Percentiles rank a stretch among this genome's conserved stretches.
Evolutionary conservation across 129 eudicot genomes (phyloP).

Genomic region (Solidago caesia): DNA sequence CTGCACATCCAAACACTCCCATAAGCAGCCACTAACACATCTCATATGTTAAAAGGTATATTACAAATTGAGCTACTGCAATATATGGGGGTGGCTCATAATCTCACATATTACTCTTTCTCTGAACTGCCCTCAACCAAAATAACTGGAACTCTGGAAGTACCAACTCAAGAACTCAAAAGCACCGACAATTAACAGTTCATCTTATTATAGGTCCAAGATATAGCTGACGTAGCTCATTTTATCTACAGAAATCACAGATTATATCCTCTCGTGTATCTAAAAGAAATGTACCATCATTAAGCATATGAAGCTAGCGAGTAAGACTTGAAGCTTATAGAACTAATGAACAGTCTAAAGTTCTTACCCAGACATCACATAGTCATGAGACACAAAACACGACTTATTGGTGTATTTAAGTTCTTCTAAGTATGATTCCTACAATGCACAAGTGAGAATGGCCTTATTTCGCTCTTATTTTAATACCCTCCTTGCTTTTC

Average conservation of each 20-base stretch:
- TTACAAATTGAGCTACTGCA: slow-evolving; percentile 1
- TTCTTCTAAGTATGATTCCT: background rate
- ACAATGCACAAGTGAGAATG: background rate
- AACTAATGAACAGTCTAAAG: background rate
- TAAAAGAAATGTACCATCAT: background rate
- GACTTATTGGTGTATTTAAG: background rate
- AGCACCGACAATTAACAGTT: slow-evolving; percentile 4
- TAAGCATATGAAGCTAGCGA: slow-evolving; percentile 13
- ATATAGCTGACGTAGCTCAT: background rate
- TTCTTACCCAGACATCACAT: background rate
- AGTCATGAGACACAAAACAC: background rate
- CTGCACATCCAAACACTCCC: background rate
- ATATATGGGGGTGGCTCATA: background rate
- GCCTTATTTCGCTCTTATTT: background rate
- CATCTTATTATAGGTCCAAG: background rate
- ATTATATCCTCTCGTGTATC: background rate
- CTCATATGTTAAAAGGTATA: background rate
- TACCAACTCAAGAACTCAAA: background rate
- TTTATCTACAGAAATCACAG: background rate
- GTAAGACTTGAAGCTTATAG: slow-evolving; percentile 15
- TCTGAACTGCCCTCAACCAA: background rate
- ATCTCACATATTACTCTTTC: background rate
- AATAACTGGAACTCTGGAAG: background rate
- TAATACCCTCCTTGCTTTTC: slow-evolving; percentile 9
- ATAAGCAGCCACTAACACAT: slow-evolving; percentile 2